Percentiles rank a stretch among this genome's conserved stretches.
Evolutionary conservation across 306 rosid species (phyloP).

Genomic region (Cucurbita pepo): DNA sequence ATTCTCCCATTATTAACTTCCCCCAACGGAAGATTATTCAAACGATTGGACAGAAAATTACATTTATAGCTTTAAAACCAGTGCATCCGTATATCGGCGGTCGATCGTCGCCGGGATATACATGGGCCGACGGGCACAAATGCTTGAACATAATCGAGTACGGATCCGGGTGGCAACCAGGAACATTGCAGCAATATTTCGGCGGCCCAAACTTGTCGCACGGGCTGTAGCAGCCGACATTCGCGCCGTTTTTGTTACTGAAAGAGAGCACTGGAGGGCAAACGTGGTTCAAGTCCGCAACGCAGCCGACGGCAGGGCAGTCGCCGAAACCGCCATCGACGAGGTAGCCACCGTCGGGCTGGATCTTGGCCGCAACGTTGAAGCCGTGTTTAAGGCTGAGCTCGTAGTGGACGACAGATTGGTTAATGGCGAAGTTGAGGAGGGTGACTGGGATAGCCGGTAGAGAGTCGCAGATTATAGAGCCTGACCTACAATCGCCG

Average conservation of each 20-base stretch:
- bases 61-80: conserved; percentile 12
- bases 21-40: background rate
- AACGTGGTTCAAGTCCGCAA: background rate
- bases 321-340: conserved; percentile 14
- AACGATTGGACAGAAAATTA: conserved; percentile 15
- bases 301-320: conserved; percentile 18
- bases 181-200: conserved; percentile 14
- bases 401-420: conserved; percentile 15
- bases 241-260: background rate
- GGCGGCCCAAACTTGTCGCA: conserved; percentile 19
- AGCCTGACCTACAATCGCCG: conserved; percentile 11
- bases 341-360: conserved; percentile 14
- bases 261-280: conserved; percentile 10
- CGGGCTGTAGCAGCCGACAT: conserved; percentile 21
- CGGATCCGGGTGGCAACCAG: conserved; percentile 13
- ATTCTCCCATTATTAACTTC: background rate
- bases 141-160: conserved; percentile 4
- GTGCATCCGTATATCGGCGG: conserved; percentile 20
- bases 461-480: background rate
- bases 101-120: conserved; percentile 3
- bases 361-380: conserved; percentile 9
- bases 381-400: conserved; percentile 27
- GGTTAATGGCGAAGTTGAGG: conserved; percentile 9
- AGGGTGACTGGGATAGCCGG: conserved; percentile 17
- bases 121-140: conserved; percentile 9